Conservation (phyloP, 139 green algal species). For the Volvox reticuliferus region DNA sequence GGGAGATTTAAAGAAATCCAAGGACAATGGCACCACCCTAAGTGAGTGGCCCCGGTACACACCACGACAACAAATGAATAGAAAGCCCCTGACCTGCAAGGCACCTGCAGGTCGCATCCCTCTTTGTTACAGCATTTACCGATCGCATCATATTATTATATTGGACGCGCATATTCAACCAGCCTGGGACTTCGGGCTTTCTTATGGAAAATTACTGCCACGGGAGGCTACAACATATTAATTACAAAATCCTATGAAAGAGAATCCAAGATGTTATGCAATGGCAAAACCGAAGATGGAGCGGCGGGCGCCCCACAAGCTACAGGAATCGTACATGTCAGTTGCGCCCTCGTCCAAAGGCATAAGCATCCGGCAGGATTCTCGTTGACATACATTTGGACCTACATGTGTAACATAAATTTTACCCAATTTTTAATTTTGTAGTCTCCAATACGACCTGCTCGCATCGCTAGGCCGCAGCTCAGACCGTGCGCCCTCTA, state of each 20-base stretch:
- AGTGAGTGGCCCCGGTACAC: too few relatives aligned
- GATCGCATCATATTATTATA: neutral
- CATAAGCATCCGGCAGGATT: neutral
- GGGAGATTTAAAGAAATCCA: too few relatives aligned
- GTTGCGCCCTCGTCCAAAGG: neutral
- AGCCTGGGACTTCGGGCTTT: too few relatives aligned
- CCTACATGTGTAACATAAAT: neutral
- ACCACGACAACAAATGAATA: too few relatives aligned
- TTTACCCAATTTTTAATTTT: neutral
- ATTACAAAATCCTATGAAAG: neutral
- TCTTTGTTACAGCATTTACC: neutral
- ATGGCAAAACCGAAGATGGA: neutral
- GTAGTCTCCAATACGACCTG: neutral
- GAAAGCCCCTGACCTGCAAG: neutral
- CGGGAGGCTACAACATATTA: too few relatives aligned
- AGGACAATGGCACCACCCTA: too few relatives aligned
- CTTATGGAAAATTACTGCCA: too few relatives aligned
- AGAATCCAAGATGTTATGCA: neutral
- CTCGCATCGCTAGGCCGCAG: neutral
- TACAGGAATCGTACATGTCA: constrained; percentile 2
- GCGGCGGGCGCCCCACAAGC: neutral
- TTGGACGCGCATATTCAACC: neutral
- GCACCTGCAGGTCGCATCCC: neutral
- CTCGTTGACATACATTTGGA: neutral
- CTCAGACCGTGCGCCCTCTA: neutral